phyloP scores from a whole-genome alignment of 2,329 filamentous ascomycete species.

The Fonsecaea nubica region DNA sequence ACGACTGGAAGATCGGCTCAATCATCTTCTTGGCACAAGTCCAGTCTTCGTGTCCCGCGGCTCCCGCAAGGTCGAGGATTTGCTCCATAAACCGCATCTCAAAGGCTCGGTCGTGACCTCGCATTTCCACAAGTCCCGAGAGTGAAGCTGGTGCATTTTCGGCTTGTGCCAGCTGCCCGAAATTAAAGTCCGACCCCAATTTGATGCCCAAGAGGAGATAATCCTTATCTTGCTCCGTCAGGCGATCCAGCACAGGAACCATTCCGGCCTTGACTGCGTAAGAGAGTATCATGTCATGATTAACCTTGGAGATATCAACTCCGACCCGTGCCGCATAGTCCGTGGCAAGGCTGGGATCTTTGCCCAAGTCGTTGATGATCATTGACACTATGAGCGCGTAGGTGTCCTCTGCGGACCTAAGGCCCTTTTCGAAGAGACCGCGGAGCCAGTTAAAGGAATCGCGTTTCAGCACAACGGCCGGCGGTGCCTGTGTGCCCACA shows the following conservation, averaged over 20 bases:
- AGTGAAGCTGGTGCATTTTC: constrained; percentile 46
- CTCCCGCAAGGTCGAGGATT: constrained; percentile 49
- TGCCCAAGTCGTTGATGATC: constrained; percentile 49
- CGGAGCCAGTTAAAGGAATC: constrained; percentile 43
- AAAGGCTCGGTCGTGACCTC: constrained; percentile 42
- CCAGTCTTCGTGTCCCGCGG: constrained; percentile 42
- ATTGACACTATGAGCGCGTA: constrained; percentile 46
- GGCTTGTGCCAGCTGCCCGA: constrained; percentile 49
- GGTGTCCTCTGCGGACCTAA: constrained; percentile 38
- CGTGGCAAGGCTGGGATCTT: constrained; percentile 44
- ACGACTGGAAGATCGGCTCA: constrained; percentile 44
- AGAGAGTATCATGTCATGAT: constrained; percentile 47
- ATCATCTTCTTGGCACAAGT: constrained; percentile 42
- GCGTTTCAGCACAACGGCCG: constrained; percentile 36
- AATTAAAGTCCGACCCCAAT: constrained; percentile 48
- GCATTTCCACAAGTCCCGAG: constrained; percentile 39
- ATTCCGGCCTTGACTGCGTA: constrained; percentile 42
- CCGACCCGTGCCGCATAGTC: constrained; percentile 30
- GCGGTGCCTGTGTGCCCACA: constrained; percentile 40
- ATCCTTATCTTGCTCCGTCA: constrained; percentile 33
- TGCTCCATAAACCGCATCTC: constrained; percentile 47
- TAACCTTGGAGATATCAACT: constrained; percentile 31
- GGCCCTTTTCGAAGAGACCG: constrained; percentile 33
- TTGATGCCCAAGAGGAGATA: constrained; percentile 45
- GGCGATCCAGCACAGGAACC: constrained; percentile 40